Percentiles rank a stretch among this genome's conserved stretches.
These are phyloP conservation scores for Ceratocystis albifundus DNA, from an alignment of 2,329 filamentous ascomycete species.

Conservation along the genomic window DNA sequence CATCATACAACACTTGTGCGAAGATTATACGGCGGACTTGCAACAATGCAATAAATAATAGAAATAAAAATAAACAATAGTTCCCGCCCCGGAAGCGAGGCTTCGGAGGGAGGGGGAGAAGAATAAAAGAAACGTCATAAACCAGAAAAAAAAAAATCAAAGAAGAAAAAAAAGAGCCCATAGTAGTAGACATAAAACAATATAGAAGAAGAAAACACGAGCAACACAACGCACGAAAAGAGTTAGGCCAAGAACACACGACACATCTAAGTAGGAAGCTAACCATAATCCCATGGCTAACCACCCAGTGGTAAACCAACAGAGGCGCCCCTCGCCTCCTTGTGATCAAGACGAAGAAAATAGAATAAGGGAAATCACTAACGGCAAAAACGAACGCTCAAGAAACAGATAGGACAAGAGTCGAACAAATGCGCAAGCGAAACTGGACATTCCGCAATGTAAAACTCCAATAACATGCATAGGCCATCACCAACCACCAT, in stretches of 20 bases:
- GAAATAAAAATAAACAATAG: conserved; percentile 7
- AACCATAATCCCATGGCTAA: background rate
- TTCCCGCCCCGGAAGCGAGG: background rate
- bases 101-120: background rate
- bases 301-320: conserved; percentile 20
- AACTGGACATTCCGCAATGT: background rate
- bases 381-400: conserved; percentile 2
- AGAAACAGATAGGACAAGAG: conserved; percentile 1
- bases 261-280: conserved; percentile 9
- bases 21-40: too few species aligned
- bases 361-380: conserved; percentile 18
- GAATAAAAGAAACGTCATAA: conserved; percentile 12
- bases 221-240: background rate
- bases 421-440: background rate
- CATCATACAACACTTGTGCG: background rate
- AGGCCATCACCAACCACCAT: conserved; percentile 10
- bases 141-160: too few species aligned
- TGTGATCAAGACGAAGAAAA: conserved; percentile 24
- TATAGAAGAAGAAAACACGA: conserved; percentile 20
- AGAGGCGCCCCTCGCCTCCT: conserved; percentile 24
- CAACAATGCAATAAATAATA: background rate
- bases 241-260: conserved; percentile 16
- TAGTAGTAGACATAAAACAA: conserved; percentile 14
- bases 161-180: conserved; percentile 17
- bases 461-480: background rate